phyloP scores from a whole-genome alignment of 345 rosid species.

The Eucalyptus sp. region DNA sequence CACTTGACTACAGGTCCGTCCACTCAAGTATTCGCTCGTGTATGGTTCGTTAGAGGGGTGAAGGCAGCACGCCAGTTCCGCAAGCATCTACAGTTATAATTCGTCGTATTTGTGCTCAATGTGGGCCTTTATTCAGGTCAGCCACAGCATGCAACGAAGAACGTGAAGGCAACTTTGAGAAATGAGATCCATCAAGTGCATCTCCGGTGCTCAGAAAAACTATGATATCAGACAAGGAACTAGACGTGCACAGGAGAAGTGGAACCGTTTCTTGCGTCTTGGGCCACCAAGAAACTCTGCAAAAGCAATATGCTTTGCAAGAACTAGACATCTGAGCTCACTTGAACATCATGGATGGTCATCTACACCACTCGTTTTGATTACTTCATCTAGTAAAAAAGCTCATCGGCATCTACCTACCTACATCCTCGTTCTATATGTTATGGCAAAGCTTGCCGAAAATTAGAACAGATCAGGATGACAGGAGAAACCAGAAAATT shows the following conservation, averaged over 20 bases:
- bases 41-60: not conserved
- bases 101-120: not conserved
- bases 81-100: not conserved
- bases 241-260: not conserved
- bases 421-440: not conserved
- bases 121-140: not conserved
- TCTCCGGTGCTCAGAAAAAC: not conserved
- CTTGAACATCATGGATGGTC: not conserved
- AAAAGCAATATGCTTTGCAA: not conserved
- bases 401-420: not conserved
- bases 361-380: not conserved
- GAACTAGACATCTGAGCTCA: not conserved
- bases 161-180: not conserved
- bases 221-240: not conserved
- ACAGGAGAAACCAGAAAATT: not conserved
- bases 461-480: not conserved
- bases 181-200: not conserved
- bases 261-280: not conserved
- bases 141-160: not conserved
- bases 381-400: not conserved
- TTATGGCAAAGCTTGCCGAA: not conserved
- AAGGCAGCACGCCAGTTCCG: not conserved
- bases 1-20: not conserved
- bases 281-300: not conserved
- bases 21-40: not conserved